Evolutionary conservation across 306 rosid genomes (phyloP), one percentile per base, ranked within the genome.

Genomic region (Citrullus colocynthis): DNA sequence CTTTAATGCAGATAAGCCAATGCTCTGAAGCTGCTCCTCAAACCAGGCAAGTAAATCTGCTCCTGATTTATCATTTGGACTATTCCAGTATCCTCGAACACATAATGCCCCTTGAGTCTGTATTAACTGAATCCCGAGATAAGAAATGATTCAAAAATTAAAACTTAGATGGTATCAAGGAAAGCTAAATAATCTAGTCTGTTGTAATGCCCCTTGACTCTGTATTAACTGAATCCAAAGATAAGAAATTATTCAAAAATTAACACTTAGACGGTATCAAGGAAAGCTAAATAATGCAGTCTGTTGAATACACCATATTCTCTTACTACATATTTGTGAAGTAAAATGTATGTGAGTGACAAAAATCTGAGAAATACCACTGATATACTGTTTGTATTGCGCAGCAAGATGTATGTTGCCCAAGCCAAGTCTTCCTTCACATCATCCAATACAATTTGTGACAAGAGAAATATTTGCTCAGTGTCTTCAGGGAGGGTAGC

Each of bases 31-130:
- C 75, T 92, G 89, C 78, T 83, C 77, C 85, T 76, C 79, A 85
- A 95, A 89, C 93, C 92, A 90, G 63, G 71, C 89, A 57, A 86
- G 87, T 57, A 85, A 78, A 65, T 66, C 75, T 79, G 81, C 77
- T 85, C 86, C 89, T 9, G 92, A 83, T 12, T 86, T 78, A 78
- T 71, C 84, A 30, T 79, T 82, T 5, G 87, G 89, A 78, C 75
- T 82, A 86, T 87, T 83, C 99, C 97, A 90, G 83, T 95, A 95
- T 75, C 99, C 97, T 78, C 99, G 88, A 60, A 87, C 85, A 6
- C 97, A 92, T 62, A 90, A 79, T 67, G 84, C 82, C 75, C 89
- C 92, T 87, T 36, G 82, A 85, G 88, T 70, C 48, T 82, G 88
- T 72, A 87, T 84, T 63, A 95, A 83, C 97, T 95, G 97, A 79